Conservation (phyloP, 1,139 yeast genomes). For the Suhomyces guaymorum region DNA sequence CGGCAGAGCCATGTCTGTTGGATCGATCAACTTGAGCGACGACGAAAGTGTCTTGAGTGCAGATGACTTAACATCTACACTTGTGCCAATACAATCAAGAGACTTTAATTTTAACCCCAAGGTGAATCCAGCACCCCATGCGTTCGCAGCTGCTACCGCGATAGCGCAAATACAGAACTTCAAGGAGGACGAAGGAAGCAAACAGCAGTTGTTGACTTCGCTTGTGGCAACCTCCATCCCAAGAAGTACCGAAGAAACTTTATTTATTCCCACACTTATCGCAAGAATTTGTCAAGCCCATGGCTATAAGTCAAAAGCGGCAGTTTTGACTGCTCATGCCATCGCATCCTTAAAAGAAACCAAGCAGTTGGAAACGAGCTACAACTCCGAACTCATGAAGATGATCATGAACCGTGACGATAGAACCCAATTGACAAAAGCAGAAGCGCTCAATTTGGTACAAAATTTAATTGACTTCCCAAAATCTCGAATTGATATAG, state of each 20-base stretch:
- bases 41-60: slow-evolving; percentile 40
- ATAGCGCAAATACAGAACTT: slow-evolving; percentile 53
- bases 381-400: slow-evolving; percentile 20
- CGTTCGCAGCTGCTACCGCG: slow-evolving; percentile 73
- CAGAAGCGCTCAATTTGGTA: slow-evolving; percentile 48
- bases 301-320: slow-evolving; percentile 70
- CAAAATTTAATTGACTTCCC: slow-evolving; percentile 52
- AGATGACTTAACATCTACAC: slow-evolving; percentile 24
- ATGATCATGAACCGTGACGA: slow-evolving; percentile 36
- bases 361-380: slow-evolving; percentile 16
- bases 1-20: slow-evolving; percentile 28
- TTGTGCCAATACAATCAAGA: slow-evolving; percentile 2
- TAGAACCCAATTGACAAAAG: slow-evolving; percentile 24
- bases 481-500: slow-evolving; percentile 51
- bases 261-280: slow-evolving; percentile 68
- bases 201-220: slow-evolving; percentile 57
- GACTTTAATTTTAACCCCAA: slow-evolving; percentile 35
- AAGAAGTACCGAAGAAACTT: slow-evolving; percentile 73
- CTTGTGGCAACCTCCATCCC: slow-evolving; percentile 75
- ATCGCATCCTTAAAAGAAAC: slow-evolving; percentile 65
- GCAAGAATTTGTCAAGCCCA: slow-evolving; percentile 68
- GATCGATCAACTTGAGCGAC: slow-evolving; percentile 49
- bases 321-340: slow-evolving; percentile 66
- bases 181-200: slow-evolving; percentile 33
- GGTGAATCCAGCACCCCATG: slow-evolving; percentile 72